Conservation (phyloP, 2,329 filamentous ascomycete species). For the Calonectria hawksworthii region DNA sequence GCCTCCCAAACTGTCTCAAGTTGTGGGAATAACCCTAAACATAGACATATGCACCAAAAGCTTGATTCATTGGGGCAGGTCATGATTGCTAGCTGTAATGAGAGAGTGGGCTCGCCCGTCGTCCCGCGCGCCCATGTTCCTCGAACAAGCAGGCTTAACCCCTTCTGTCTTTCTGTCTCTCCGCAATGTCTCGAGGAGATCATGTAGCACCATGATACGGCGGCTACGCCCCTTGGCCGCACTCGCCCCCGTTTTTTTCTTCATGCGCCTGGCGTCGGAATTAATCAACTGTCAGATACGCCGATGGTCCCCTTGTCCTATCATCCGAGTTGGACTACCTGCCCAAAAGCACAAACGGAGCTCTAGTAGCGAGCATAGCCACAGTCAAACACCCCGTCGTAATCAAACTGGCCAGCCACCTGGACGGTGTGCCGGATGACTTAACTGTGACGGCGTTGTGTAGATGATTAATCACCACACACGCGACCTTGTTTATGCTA, state of each 20-base stretch:
- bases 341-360: background rate
- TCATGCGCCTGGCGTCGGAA: background rate
- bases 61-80: background rate
- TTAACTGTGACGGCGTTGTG: background rate
- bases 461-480: background rate
- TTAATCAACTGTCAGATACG: background rate
- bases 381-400: background rate
- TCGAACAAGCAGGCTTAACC: too few relatives aligned
- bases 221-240: background rate
- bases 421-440: background rate
- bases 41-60: background rate
- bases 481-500: background rate
- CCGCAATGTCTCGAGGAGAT: background rate
- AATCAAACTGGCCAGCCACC: conserved; percentile 11
- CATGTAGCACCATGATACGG: background rate
- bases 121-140: background rate
- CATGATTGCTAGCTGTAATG: background rate
- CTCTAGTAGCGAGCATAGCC: background rate
- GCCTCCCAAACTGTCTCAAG: background rate
- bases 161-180: background rate
- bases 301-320: background rate
- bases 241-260: background rate
- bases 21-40: background rate
- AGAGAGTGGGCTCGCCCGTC: background rate
- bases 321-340: background rate